phyloP scores from a whole-genome alignment of 1,284 basidiomycete genomes.

The Sparassis latifolia region DNA sequence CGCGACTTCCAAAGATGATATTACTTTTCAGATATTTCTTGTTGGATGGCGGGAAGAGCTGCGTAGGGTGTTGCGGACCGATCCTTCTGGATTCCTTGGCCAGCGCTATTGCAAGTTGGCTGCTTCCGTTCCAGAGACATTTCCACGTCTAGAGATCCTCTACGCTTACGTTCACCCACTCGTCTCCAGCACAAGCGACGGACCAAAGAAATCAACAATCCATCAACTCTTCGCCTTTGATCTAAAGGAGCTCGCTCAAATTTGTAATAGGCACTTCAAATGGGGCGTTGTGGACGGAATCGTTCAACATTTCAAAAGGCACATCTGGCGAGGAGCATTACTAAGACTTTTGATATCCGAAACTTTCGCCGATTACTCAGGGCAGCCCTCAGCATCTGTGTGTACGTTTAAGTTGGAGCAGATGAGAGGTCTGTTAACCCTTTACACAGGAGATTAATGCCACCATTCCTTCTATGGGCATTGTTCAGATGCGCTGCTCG shows the following conservation, averaged over 20 bases:
- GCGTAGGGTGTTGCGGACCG: not conserved
- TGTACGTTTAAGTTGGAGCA: no score
- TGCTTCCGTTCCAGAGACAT: not conserved
- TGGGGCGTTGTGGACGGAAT: not conserved
- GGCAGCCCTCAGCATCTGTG: no score
- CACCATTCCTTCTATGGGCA: no score
- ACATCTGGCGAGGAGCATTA: not conserved
- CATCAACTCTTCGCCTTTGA: not conserved
- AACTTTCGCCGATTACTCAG: not conserved
- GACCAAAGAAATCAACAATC: not conserved
- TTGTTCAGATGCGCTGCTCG: no score
- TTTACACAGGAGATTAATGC: no score
- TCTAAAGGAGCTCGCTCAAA: not conserved
- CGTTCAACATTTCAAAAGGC: not conserved
- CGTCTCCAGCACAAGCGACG: not conserved
- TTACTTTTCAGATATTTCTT: not conserved
- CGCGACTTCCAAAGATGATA: not conserved
- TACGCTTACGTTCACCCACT: constrained; percentile 1
- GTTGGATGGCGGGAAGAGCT: constrained; percentile 3
- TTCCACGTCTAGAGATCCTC: constrained; percentile 1
- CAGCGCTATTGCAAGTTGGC: constrained; percentile 2
- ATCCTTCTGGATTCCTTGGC: constrained; percentile 3
- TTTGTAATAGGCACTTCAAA: not conserved
- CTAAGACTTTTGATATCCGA: not conserved
- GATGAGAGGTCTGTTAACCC: no score